Evolutionary conservation across 768 basidiomycete species (phyloP).

Genomic region (Lactifluus rugatus): DNA sequence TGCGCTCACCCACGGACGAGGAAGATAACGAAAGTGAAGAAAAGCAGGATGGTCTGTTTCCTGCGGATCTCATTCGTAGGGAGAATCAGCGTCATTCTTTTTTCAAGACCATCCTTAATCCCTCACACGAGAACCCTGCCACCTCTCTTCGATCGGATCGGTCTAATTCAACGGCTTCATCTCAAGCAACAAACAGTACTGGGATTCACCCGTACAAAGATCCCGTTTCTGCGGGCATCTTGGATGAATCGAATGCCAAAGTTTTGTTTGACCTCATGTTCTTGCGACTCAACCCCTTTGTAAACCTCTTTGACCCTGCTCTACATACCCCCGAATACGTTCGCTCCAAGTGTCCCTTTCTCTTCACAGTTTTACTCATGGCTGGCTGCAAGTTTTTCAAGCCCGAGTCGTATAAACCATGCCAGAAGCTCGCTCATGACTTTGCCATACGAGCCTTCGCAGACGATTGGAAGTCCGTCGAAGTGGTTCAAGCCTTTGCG

Average conservation of each 20-base stretch:
- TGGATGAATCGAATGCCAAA: constrained; percentile 60
- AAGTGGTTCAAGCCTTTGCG: constrained; percentile 82
- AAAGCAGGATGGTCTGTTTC: constrained; percentile 55
- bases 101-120: constrained; percentile 77
- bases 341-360: constrained; percentile 67
- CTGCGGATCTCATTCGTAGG: constrained; percentile 61
- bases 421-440: constrained; percentile 63
- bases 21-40: constrained; percentile 58
- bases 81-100: constrained; percentile 69
- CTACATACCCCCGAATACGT: constrained; percentile 75
- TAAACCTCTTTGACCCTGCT: constrained; percentile 82
- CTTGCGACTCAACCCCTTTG: constrained; percentile 78
- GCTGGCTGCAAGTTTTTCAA: constrained; percentile 79
- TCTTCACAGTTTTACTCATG: constrained; percentile 80
- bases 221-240: constrained; percentile 61
- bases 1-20: constrained; percentile 34
- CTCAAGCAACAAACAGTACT: constrained; percentile 3
- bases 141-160: constrained; percentile 28
- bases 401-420: constrained; percentile 53
- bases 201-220: constrained; percentile 38
- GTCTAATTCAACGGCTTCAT: constrained; percentile 25
- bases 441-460: constrained; percentile 71
- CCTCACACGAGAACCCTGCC: constrained; percentile 39
- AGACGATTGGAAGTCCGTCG: constrained; percentile 70
- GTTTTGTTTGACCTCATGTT: constrained; percentile 72